A percentile compares a stretch with the other conserved stretches of the same genome.
Conservation (phyloP, 164 flowering plant species). For the Chloranthus sessilifolius region DNA sequence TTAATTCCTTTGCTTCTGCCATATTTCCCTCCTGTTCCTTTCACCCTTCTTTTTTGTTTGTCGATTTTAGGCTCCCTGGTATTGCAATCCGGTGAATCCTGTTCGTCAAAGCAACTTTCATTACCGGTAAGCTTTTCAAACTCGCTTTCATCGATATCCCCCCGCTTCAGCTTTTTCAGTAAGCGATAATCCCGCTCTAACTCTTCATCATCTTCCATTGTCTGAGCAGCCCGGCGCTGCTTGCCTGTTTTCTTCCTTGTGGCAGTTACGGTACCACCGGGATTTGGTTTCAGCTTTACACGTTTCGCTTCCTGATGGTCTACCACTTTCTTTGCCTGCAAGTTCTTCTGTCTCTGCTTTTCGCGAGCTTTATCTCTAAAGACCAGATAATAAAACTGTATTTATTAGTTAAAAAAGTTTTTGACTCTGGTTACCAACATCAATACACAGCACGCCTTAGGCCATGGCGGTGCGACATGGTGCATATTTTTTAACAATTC, state of each 20-base stretch:
- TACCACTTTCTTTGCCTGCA: conserved; percentile 52
- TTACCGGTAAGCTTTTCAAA: conserved; percentile 72
- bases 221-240: conserved; percentile 76
- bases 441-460: no score
- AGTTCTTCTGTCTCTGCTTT: conserved; percentile 79
- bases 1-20: background rate
- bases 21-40: background rate
- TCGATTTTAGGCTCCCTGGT: background rate
- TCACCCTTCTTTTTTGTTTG: background rate
- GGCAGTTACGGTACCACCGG: conserved; percentile 23
- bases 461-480: no score
- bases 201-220: conserved; percentile 75
- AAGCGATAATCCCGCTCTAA: conserved; percentile 71
- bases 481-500: no score
- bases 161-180: conserved; percentile 78
- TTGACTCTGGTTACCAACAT: no score
- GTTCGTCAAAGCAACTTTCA: conserved; percentile 44
- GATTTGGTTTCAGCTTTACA: conserved; percentile 28
- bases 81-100: conserved; percentile 6
- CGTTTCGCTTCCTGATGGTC: conserved; percentile 27
- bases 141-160: conserved; percentile 67
- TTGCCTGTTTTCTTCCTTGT: conserved; percentile 74
- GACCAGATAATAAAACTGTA: background rate
- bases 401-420: no score
- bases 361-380: conserved; percentile 82